These are phyloP conservation scores for Apiotrichum veenhuisii DNA, from an alignment of 1,284 basidiomycete species.

Conservation along the genomic window DNA sequence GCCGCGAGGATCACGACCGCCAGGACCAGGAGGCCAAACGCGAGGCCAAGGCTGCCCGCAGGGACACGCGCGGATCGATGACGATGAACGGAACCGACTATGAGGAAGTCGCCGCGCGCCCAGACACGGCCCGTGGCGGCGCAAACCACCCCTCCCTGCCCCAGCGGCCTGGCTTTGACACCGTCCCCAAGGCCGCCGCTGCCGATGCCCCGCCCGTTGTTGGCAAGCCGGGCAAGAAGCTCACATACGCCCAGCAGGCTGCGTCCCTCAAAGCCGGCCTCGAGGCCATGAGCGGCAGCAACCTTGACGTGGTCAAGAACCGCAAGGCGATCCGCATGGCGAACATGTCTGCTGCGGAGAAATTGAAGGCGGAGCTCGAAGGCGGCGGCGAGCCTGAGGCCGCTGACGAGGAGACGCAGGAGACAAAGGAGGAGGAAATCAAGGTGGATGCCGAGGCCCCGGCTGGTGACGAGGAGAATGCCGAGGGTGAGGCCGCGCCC, in stretches of 20 bases:
- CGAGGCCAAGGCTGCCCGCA: not conserved
- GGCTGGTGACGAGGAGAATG: conserved; percentile 16
- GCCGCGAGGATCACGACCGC: conserved; percentile 64
- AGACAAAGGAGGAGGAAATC: conserved; percentile 21
- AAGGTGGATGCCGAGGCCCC: conserved; percentile 7
- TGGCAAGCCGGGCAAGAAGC: conserved; percentile 25
- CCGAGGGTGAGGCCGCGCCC: conserved; percentile 19
- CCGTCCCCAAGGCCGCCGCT: conserved; percentile 58
- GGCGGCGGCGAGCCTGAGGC: conserved; percentile 44
- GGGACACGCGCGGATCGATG: conserved; percentile 34
- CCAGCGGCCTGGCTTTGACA: conserved; percentile 57
- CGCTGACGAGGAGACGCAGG: conserved; percentile 20
- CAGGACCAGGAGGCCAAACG: conserved; percentile 45
- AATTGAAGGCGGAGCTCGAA: conserved; percentile 83
- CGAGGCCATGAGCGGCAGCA: conserved; percentile 56
- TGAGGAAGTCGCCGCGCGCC: conserved; percentile 40
- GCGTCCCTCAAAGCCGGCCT: conserved; percentile 55
- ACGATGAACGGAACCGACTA: conserved; percentile 48
- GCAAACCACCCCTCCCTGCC: conserved; percentile 56
- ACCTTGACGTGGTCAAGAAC: conserved; percentile 82
- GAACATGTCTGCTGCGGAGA: conserved; percentile 91
- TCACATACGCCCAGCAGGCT: conserved; percentile 25
- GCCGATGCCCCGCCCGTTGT: conserved; percentile 1
- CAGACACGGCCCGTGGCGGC: conserved; percentile 34
- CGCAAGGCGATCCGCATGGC: conserved; percentile 86